Conservation (phyloP, 805 yeast genomes). For the Hanseniaspora meyeri region DNA sequence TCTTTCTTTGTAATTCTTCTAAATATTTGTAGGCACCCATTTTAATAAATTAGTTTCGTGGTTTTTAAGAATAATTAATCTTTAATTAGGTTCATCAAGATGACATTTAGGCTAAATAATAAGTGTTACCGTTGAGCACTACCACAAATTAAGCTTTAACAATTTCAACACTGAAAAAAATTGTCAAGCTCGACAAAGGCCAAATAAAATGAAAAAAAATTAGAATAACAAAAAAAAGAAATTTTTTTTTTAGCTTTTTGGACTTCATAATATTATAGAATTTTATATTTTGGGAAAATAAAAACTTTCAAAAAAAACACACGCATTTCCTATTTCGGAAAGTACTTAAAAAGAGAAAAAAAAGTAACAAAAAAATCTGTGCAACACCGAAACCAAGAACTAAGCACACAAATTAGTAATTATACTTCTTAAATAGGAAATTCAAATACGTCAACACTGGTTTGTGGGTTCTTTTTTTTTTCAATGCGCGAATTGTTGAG, state of each 20-base stretch:
- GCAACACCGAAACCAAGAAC: not conserved
- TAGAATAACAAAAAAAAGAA: not conserved
- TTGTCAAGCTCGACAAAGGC: not conserved
- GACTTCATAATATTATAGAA: too few species aligned
- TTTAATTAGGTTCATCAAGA: too few species aligned
- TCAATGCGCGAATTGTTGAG: not conserved
- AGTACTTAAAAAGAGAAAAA: not conserved
- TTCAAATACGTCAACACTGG: not conserved
- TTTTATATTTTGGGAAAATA: too few species aligned
- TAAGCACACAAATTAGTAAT: not conserved
- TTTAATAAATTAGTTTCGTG: conserved; percentile 22
- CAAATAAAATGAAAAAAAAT: not conserved
- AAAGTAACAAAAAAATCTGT: not conserved
- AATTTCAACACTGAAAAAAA: too few species aligned
- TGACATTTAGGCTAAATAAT: too few species aligned
- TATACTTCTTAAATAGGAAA: not conserved
- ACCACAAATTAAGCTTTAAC: too few species aligned
- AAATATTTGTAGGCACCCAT: conserved; percentile 99
- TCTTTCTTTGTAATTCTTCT: conserved; percentile 98
- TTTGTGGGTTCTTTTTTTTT: not conserved
- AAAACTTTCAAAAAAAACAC: not conserved
- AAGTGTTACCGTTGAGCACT: too few species aligned
- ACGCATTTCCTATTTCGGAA: not conserved
- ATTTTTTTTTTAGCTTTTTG: too few species aligned
- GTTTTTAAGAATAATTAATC: not conserved